Conservation (phyloP, 495 filamentous ascomycete genomes). For the Cercophora sp. region DNA sequence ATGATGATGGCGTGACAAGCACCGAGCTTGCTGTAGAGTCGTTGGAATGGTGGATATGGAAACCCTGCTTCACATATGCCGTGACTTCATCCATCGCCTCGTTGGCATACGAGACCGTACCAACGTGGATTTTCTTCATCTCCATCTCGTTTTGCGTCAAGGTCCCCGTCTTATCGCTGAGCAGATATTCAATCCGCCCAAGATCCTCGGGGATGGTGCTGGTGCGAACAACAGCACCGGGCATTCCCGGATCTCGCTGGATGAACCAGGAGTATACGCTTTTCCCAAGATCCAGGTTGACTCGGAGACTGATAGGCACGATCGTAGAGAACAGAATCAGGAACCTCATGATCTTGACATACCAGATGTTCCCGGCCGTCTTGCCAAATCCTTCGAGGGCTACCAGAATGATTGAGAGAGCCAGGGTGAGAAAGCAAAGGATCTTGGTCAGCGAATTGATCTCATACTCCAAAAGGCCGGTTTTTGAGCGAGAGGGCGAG, state of each 20-base stretch:
- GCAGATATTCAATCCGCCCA: slow-evolving; percentile 90
- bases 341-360: slow-evolving; percentile 91
- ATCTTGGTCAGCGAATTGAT: slow-evolving; percentile 99
- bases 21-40: slow-evolving; percentile 35
- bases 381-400: slow-evolving; percentile 76
- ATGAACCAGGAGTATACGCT: slow-evolving; percentile 95
- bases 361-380: slow-evolving; percentile 67
- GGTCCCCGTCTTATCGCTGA: slow-evolving; percentile 97
- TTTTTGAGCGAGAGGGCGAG: slow-evolving; percentile 84
- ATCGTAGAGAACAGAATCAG: slow-evolving; percentile 98
- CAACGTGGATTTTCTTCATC: slow-evolving; percentile 96
- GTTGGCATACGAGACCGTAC: slow-evolving; percentile 94
- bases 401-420: slow-evolving; percentile 85
- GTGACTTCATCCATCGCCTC: slow-evolving; percentile 98
- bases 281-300: slow-evolving; percentile 97
- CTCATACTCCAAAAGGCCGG: slow-evolving; percentile 87
- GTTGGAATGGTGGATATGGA: no score
- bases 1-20: slow-evolving; percentile 72
- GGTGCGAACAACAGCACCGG: slow-evolving; percentile 87
- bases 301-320: slow-evolving; percentile 91
- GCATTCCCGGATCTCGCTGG: slow-evolving; percentile 82
- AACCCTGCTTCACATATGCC: slow-evolving; percentile 78
- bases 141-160: slow-evolving; percentile 99
- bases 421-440: slow-evolving; percentile 79
- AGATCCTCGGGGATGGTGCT: slow-evolving; percentile 97